phyloP scores from a whole-genome alignment of 2,329 filamentous ascomycete species.

The Orbilia ellipsospora region DNA sequence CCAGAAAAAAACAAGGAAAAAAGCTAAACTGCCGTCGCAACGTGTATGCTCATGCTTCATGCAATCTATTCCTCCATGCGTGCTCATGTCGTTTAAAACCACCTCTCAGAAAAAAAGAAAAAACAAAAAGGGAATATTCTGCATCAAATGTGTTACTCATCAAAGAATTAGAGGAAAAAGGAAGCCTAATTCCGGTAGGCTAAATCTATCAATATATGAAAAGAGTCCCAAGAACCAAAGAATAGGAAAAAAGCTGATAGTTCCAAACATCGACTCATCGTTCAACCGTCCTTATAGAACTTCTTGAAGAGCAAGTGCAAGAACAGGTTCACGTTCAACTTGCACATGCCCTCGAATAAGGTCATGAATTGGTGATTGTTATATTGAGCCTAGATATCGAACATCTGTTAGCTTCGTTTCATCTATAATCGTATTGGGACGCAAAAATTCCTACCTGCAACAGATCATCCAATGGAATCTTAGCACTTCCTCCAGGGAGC shows the following conservation, averaged over 20 bases:
- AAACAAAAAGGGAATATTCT: conserved; percentile 25
- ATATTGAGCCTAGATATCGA: conserved; percentile 78
- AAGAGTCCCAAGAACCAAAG: neutral
- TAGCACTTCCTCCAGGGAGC: conserved; percentile 89
- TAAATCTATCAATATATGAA: neutral
- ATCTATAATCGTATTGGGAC: neutral
- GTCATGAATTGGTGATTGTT: conserved; percentile 97
- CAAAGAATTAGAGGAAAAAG: conserved; percentile 17
- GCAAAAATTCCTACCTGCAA: conserved; percentile 66
- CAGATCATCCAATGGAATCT: conserved; percentile 90
- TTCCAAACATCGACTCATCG: conserved; percentile 1
- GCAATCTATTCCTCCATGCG: conserved; percentile 25
- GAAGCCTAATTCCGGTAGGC: conserved; percentile 37
- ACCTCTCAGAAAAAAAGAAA: conserved; percentile 1
- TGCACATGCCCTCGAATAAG: conserved; percentile 84
- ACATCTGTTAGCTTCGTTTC: conserved; percentile 42
- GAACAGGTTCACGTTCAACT: conserved; percentile 95
- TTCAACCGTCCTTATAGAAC: conserved; percentile 81
- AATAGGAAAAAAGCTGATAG: conserved; percentile 3
- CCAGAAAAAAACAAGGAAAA: conserved; percentile 4
- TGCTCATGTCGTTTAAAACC: conserved; percentile 9
- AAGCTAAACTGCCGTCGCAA: conserved; percentile 26
- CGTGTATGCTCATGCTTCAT: conserved; percentile 10
- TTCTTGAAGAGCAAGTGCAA: conserved; percentile 98
- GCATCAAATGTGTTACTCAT: conserved; percentile 32